These are phyloP conservation scores for Chytriomyces hyalinus DNA, from an alignment of 192 early-diverging fungal genomes.

Conservation along the genomic window DNA sequence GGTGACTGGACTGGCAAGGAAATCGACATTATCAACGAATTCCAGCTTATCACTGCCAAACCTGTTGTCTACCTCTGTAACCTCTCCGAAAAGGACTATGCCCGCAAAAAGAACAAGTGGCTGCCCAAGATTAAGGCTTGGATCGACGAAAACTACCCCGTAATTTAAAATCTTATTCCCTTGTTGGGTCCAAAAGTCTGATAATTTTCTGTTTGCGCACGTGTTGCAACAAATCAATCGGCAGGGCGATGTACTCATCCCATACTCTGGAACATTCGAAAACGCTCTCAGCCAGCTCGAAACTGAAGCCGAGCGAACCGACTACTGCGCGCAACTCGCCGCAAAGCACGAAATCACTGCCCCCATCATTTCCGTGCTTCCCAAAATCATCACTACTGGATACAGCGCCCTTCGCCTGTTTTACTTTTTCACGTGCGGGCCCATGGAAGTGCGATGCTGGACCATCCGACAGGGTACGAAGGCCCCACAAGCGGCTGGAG, in stretches of 20 bases:
- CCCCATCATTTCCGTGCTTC: conserved; percentile 65
- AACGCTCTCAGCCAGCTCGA: conserved; percentile 58
- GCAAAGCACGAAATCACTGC: conserved; percentile 54
- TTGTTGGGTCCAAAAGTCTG: too few species aligned
- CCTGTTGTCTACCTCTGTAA: conserved; percentile 88
- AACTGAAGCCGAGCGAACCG: conserved; percentile 60
- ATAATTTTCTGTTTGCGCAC: background rate
- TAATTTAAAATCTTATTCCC: background rate
- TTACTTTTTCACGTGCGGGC: conserved; percentile 95
- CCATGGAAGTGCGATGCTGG: conserved; percentile 91
- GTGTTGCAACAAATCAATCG: background rate
- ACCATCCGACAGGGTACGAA: conserved; percentile 82
- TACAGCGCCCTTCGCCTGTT: conserved; percentile 84
- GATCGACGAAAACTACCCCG: conserved; percentile 88
- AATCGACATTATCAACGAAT: conserved; percentile 84
- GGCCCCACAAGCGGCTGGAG: conserved; percentile 90
- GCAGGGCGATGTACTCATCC: conserved; percentile 82
- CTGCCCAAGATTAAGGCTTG: conserved; percentile 88
- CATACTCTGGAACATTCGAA: conserved; percentile 88
- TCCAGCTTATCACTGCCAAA: conserved; percentile 91
- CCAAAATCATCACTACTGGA: conserved; percentile 90
- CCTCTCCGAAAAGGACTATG: conserved; percentile 85
- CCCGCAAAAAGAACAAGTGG: conserved; percentile 96
- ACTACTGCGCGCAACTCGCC: conserved; percentile 69
- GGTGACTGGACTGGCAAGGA: conserved; percentile 93